Evolutionary conservation across 1,284 basidiomycete genomes (phyloP), one percentile per base, ranked within the genome.

Genomic region (Naganishia cerealis): DNA sequence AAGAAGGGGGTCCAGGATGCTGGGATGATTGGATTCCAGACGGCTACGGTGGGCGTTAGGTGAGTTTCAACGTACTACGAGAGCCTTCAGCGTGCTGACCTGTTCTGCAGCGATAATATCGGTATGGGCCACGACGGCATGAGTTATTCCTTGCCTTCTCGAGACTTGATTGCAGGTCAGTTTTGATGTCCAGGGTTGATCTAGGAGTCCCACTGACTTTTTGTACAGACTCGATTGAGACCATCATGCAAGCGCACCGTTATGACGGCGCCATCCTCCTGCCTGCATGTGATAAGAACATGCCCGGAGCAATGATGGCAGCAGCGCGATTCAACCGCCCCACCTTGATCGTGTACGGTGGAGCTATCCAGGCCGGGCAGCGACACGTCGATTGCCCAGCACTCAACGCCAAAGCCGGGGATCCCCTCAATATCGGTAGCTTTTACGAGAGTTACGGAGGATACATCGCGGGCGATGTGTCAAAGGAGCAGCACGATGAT

Each of bases 271-370:
- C 91, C 74, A 90, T 93, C 48, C 72, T 72, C 5, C 72, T 77
- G n/a, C 73, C 74, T 36, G 67, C 61, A 33, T 72, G 72, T 50
- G 92, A 95, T 82, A 95, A 94, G 82, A 94, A 94, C 77, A 94
- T 93, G 91, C 92, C 92, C 16, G 92, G 91, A 26, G 90, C 88
- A 72, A 83, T 94, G 70, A 92, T 94, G 76, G 92, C 92, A 10
- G 90, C 90, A 1, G 88, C 82, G 36, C 86, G 90, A 63, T 89
- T 91, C 81, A 93, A 93, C 75, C 85, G 91, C 4, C 91, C 91
- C 0, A 91, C 90, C 0, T 86, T 94, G 73, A 87, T 92, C 68
- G 85, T 93, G 6, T 93, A 92, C 78, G 91, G 91, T 18, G 91
- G 91, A 1, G 91, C 91, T 2, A 92, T 92, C 66, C 86, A 87